Evolutionary conservation across 768 basidiomycete genomes (phyloP).

Genomic region (Tulasnella sp.): DNA sequence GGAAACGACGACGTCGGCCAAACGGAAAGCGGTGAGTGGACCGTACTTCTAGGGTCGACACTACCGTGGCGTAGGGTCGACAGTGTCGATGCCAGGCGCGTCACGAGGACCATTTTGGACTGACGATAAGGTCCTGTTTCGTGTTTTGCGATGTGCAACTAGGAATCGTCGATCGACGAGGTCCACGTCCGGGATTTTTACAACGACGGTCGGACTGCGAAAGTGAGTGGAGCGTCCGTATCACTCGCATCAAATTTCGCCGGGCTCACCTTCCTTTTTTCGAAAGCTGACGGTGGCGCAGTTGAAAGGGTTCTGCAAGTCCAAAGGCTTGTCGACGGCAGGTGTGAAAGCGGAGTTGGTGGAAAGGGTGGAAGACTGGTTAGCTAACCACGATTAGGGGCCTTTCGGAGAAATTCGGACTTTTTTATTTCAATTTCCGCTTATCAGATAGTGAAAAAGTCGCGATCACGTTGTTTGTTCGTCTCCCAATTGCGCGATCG

Average conservation of each 20-base stretch:
- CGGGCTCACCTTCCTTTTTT: neutral
- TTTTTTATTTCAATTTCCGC: neutral
- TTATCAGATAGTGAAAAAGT: neutral
- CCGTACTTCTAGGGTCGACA: no score
- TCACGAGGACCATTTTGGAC: neutral
- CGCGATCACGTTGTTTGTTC: neutral
- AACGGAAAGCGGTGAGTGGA: conserved; percentile 57
- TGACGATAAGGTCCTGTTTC: neutral
- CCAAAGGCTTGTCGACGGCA: conserved; percentile 44
- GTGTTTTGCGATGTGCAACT: neutral
- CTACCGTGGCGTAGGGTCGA: no score
- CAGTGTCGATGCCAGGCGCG: conserved; percentile 12
- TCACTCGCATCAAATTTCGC: neutral
- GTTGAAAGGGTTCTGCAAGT: conserved; percentile 68
- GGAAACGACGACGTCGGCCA: conserved; percentile 36
- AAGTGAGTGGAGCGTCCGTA: conserved; percentile 36
- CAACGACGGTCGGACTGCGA: conserved; percentile 45
- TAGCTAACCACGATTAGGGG: conserved; percentile 30
- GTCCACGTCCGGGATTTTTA: conserved; percentile 60
- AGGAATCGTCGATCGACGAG: conserved; percentile 57
- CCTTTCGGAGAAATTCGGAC: neutral
- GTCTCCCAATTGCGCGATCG: neutral
- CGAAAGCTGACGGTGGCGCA: conserved; percentile 62
- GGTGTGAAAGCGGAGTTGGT: conserved; percentile 66
- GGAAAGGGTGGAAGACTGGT: conserved; percentile 52